phyloP scores from a whole-genome alignment of 164 flowering plant genomes.

The Magnolia sinica region DNA sequence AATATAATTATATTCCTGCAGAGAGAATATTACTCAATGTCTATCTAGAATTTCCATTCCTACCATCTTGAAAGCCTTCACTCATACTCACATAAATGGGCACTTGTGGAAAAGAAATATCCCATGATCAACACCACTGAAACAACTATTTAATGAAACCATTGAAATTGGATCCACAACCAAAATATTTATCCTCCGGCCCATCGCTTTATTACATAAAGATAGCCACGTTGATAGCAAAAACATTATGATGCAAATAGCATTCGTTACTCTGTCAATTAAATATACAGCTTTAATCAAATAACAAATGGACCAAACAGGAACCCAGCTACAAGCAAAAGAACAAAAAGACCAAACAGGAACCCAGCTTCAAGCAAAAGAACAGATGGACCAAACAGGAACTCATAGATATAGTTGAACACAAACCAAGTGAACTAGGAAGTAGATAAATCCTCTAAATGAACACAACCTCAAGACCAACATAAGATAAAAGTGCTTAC shows the following conservation, averaged over 20 bases:
- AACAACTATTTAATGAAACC: neutral
- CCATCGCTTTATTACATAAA: neutral
- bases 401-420: neutral
- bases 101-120: neutral
- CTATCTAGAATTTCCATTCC: neutral
- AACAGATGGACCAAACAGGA: neutral
- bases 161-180: neutral
- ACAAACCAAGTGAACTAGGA: neutral
- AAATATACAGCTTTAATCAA: too few species aligned
- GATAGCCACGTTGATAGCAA: too few species aligned
- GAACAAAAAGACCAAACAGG: neutral
- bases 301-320: too few species aligned
- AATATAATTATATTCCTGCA: slow-evolving; percentile 83
- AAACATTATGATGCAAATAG: too few species aligned
- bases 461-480: neutral
- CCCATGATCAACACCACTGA: neutral
- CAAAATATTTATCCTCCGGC: neutral
- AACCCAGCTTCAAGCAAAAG: neutral
- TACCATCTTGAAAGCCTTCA: neutral
- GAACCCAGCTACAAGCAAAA: neutral
- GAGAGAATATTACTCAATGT: slow-evolving; percentile 14
- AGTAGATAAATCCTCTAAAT: neutral
- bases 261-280: too few species aligned
- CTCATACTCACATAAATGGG: neutral
- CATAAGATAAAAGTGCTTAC: neutral